phyloP scores from a whole-genome alignment of 2,329 filamentous ascomycete species.

The Lachnellula willkommii region DNA sequence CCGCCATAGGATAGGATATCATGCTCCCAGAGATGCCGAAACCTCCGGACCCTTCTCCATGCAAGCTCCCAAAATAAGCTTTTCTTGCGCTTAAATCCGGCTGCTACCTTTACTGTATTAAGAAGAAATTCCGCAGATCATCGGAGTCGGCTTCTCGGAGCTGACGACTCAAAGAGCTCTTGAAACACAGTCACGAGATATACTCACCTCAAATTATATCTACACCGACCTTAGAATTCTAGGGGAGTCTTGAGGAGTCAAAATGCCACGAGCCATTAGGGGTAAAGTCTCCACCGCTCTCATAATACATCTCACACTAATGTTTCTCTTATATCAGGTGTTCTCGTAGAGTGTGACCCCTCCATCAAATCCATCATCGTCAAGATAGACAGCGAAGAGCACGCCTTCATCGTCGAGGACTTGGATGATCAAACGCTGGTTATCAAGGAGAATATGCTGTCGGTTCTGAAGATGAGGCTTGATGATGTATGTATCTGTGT shows the following conservation, averaged over 20 bases:
- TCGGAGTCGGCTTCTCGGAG: no score
- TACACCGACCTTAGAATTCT: no score
- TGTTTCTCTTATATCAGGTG: conserved; percentile 41
- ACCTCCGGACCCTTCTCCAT: no score
- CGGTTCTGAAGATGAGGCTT: conserved; percentile 60
- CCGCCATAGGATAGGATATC: no score
- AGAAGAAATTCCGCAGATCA: no score
- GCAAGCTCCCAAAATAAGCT: no score
- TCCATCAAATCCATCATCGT: conserved; percentile 82
- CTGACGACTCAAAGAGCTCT: no score
- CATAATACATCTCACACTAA: no score
- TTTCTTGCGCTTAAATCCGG: no score
- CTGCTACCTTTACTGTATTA: no score
- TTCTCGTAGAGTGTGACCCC: conserved; percentile 77
- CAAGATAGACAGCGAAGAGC: conserved; percentile 64
- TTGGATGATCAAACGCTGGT: conserved; percentile 72
- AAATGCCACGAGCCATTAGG: conserved; percentile 2
- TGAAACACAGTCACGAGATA: neutral
- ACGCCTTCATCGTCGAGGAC: conserved; percentile 75
- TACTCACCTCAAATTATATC: neutral
- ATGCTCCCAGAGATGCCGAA: neutral
- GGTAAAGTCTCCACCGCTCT: neutral
- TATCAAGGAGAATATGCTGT: conserved; percentile 68
- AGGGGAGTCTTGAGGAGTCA: neutral
- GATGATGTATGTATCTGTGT: conserved; percentile 52